These are phyloP conservation scores for Penium margaritaceum DNA, from an alignment of 139 green algal genomes.

Conservation along the genomic window DNA sequence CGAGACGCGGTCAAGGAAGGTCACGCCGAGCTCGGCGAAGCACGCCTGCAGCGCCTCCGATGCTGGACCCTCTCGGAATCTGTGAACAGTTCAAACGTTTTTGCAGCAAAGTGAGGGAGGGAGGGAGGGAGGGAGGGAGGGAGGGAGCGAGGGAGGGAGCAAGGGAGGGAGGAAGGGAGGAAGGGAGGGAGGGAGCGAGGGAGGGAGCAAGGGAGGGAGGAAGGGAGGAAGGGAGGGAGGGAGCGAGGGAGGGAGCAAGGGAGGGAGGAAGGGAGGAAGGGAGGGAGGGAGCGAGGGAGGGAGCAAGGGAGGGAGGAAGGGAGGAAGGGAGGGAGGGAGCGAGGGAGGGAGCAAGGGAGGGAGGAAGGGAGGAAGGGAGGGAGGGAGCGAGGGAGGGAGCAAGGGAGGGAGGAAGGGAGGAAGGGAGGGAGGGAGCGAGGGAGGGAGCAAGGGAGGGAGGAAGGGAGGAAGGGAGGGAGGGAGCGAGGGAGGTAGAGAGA, in stretches of 20 bases:
- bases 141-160: not conserved
- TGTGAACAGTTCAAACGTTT: too few species aligned
- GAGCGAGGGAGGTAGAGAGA: not conserved
- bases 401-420: not conserved
- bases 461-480: not conserved
- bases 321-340: not conserved
- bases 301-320: not conserved
- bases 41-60: constrained; percentile 16
- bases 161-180: constrained; percentile 4
- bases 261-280: constrained; percentile 10
- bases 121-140: constrained; percentile 15
- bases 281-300: not conserved
- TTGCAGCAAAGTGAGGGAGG: not conserved
- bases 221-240: too few species aligned
- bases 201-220: not conserved
- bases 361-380: not conserved
- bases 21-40: constrained; percentile 2
- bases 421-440: not conserved
- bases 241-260: constrained; percentile 7
- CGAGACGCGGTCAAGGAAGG: not conserved
- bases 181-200: not conserved
- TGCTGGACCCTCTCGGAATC: constrained; percentile 20
- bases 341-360: not conserved
- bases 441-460: not conserved
- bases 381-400: not conserved